Conservation (phyloP, 495 filamentous ascomycete genomes). For the Chaetomium cochliodes region DNA sequence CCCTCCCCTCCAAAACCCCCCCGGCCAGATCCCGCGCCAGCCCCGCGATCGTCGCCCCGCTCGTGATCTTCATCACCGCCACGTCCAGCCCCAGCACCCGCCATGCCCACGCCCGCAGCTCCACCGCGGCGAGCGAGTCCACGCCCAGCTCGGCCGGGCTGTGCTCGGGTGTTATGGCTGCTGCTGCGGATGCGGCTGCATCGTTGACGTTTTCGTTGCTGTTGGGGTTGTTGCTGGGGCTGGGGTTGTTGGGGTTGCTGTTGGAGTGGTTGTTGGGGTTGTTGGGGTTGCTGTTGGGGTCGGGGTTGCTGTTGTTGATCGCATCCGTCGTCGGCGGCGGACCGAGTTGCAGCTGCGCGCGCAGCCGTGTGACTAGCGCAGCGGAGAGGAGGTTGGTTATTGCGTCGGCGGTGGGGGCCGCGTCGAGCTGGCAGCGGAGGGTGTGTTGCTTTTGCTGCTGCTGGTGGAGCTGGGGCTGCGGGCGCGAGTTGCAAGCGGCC, state of each 20-base stretch:
- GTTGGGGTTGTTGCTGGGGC: too few species aligned
- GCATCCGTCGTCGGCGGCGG: too few species aligned
- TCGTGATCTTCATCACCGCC: constrained; percentile 53
- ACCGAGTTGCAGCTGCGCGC: constrained; percentile 35
- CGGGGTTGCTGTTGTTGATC: too few species aligned
- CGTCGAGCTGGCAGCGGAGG: constrained; percentile 31
- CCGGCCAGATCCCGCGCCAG: constrained; percentile 29
- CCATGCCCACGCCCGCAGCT: constrained; percentile 47
- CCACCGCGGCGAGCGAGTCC: constrained; percentile 52
- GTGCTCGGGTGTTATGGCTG: constrained; percentile 25
- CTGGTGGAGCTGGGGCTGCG: too few species aligned
- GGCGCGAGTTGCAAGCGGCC: too few species aligned
- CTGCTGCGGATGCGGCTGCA: too few species aligned
- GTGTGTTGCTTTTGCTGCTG: constrained; percentile 11
- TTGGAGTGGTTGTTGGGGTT: too few species aligned
- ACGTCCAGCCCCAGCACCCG: constrained; percentile 47
- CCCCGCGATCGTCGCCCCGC: constrained; percentile 39
- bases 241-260: too few species aligned
- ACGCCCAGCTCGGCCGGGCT: constrained; percentile 42
- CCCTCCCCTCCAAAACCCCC: constrained; percentile 12
- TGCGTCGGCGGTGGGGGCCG: constrained; percentile 15
- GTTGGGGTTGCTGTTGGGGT: too few species aligned
- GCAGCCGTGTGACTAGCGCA: constrained; percentile 33
- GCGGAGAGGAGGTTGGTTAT: constrained; percentile 28
- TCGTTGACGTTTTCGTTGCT: too few species aligned